A percentile compares a stretch with the other conserved stretches of the same genome.
Conservation (phyloP, 768 basidiomycete species). For the Rhizopogon vulgaris region DNA sequence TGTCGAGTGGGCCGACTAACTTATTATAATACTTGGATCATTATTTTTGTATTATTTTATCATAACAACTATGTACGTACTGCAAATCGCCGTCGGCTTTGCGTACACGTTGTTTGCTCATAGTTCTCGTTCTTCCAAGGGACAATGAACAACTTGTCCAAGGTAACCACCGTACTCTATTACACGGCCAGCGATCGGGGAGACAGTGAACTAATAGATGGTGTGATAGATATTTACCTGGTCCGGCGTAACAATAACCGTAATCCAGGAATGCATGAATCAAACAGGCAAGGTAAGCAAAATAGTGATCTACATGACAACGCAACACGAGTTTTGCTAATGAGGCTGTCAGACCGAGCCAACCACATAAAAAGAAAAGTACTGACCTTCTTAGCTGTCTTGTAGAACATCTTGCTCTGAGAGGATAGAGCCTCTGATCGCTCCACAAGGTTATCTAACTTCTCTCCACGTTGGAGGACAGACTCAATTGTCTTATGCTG, state of each 20-base stretch:
- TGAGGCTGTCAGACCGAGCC: conserved; percentile 8
- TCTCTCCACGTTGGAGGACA: conserved; percentile 93
- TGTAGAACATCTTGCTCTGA: conserved; percentile 98
- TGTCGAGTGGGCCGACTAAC: too few relatives aligned
- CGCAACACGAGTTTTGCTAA: conserved; percentile 94
- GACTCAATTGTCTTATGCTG: conserved; percentile 99
- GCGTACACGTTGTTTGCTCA: too few relatives aligned
- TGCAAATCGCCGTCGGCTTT: too few relatives aligned
- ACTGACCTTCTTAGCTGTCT: conserved; percentile 96
- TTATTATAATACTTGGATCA: too few relatives aligned
- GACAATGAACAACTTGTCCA: background rate
- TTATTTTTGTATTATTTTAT: too few relatives aligned
- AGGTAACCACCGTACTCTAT: background rate
- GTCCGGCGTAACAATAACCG: background rate
- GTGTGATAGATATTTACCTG: background rate
- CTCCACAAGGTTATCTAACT: conserved; percentile 92
- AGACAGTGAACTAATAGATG: background rate
- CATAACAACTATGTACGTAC: too few relatives aligned
- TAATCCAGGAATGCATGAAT: conserved; percentile 9
- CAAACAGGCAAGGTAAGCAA: conserved; percentile 2
- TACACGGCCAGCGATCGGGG: too few relatives aligned
- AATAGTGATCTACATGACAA: conserved; percentile 59
- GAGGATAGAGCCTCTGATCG: conserved; percentile 82
- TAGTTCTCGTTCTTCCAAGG: too few relatives aligned
- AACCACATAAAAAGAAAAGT: background rate